Percentiles rank a stretch among this genome's conserved stretches.
Evolutionary conservation across 805 yeast genomes (phyloP).

Genomic region (Brettanomyces custersianus): DNA sequence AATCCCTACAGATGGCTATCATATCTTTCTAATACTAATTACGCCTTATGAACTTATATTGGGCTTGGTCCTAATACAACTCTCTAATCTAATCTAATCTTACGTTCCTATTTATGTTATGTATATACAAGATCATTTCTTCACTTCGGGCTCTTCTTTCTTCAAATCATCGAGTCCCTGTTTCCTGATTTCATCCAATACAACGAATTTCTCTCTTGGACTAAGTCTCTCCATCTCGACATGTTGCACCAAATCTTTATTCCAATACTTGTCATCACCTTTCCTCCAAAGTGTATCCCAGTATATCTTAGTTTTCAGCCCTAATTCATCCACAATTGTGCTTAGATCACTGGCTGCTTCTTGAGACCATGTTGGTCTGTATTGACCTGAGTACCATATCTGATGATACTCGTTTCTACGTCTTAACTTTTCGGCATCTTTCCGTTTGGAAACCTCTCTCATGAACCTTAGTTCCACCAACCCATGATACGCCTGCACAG

Average conservation of each 20-base stretch:
- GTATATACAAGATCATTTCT: neutral
- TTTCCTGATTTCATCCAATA: constrained; percentile 51
- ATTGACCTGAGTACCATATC: constrained; percentile 82
- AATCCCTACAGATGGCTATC: neutral
- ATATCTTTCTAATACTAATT: too few species aligned
- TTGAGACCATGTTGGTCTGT: constrained; percentile 82
- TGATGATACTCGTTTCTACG: constrained; percentile 68
- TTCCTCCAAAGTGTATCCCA: constrained; percentile 89
- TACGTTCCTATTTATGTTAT: neutral
- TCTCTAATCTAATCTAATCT: too few species aligned
- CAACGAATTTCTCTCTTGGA: constrained; percentile 59
- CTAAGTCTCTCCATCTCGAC: constrained; percentile 43
- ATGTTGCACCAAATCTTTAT: constrained; percentile 47
- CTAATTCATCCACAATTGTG: constrained; percentile 57
- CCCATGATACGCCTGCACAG: constrained; percentile 66
- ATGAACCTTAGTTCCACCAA: constrained; percentile 64
- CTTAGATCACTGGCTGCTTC: constrained; percentile 85
- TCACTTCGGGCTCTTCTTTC: neutral
- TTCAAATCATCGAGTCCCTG: constrained; percentile 17
- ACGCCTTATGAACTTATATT: too few species aligned
- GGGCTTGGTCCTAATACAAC: too few species aligned
- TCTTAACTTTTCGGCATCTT: constrained; percentile 60
- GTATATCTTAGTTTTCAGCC: constrained; percentile 39
- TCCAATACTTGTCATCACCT: constrained; percentile 76
- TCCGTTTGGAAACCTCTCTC: constrained; percentile 53